Evolutionary conservation across 1,284 basidiomycete genomes (phyloP), one percentile per base, ranked within the genome.

Genomic region (Ganoderma sinense): DNA sequence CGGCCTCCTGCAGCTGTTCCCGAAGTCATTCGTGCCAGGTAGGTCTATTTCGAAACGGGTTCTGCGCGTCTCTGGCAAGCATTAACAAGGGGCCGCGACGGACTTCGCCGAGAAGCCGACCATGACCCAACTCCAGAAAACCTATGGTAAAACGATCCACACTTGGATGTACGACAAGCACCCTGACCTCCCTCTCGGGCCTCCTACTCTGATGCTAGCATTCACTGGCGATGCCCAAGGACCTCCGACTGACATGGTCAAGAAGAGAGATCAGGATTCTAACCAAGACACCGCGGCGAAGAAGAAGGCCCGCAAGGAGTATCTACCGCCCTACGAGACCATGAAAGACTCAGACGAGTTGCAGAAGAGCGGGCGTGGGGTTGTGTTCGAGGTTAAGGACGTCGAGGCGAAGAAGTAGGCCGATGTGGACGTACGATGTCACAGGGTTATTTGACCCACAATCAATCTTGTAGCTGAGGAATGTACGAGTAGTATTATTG

Each of bases 81-180:
- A 20, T 6, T 10, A 20, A 36, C 33, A 4, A 36, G 81, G 72
- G 36, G 71, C 73, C 10, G 78, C 81, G 8, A 80, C 80, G 4
- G 84, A 86, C 67, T 40, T 76, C 7, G 82, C 84, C 0, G 85
- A 88, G 71, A 79, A 84, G 67, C 82, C 82, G 0, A 81, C 82
- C 0, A 87, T 88, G 85, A 77, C 82, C 4, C 82, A 85, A 68
- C 77, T 87, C 2, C 84, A 88, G 69, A 79, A 80, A 65, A 86
- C 85, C 1, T 88, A 87, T 70, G 87, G 86, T 62, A 88, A 88
- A 80, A 84, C 84, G 0, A 84, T 86, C 31, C 85, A 86, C 66
- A 86, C 85, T 10, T 86, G 86, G 84, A 80, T 76, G 23, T 78
- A 77, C 68, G 86, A 88, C 71, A 77, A 77, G 18, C 66, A 81